phyloP scores from a whole-genome alignment of 1,139 yeast species.

The Candida anutae region DNA sequence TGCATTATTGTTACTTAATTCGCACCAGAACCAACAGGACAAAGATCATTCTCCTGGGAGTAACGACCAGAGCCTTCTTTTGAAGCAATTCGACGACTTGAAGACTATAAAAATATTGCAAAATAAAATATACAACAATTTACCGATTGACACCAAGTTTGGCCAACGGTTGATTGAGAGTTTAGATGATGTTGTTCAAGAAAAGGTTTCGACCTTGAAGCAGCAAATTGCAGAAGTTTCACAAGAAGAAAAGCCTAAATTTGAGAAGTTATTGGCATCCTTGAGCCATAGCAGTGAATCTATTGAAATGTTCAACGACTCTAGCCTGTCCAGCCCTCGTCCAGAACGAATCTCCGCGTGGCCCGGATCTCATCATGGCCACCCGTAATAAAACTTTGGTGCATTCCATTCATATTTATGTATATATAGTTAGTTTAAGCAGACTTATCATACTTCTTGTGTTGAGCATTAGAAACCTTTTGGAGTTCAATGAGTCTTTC shows the following conservation, averaged over 20 bases:
- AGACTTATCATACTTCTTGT: slow-evolving; percentile 9
- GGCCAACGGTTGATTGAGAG: slow-evolving; percentile 42
- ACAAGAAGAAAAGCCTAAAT: slow-evolving; percentile 7
- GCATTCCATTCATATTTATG: background rate
- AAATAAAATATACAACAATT: slow-evolving; percentile 33
- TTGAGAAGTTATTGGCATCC: slow-evolving; percentile 12
- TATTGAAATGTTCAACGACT: slow-evolving; percentile 15
- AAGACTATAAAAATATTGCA: slow-evolving; percentile 31
- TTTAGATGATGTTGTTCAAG: slow-evolving; percentile 37
- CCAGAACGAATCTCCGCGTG: slow-evolving; percentile 49
- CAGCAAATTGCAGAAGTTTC: slow-evolving; percentile 6
- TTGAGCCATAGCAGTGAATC: slow-evolving; percentile 8
- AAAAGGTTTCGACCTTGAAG: slow-evolving; percentile 18
- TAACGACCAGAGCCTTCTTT: too few relatives aligned
- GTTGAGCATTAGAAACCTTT: slow-evolving; percentile 43
- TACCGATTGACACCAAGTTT: slow-evolving; percentile 48
- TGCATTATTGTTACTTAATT: slow-evolving; percentile 47
- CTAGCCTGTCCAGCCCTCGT: slow-evolving; percentile 21
- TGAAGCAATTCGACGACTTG: slow-evolving; percentile 9
- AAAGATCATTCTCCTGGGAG: too few relatives aligned
- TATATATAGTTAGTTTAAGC: background rate
- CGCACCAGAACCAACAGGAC: slow-evolving; percentile 26
- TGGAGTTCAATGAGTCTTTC: slow-evolving; percentile 55
- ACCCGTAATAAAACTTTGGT: slow-evolving; percentile 29
- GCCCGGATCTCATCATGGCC: slow-evolving; percentile 66